These are phyloP conservation scores for Hyphodiscus sp. DNA, from an alignment of 2,329 filamentous ascomycete genomes.

Conservation along the genomic window DNA sequence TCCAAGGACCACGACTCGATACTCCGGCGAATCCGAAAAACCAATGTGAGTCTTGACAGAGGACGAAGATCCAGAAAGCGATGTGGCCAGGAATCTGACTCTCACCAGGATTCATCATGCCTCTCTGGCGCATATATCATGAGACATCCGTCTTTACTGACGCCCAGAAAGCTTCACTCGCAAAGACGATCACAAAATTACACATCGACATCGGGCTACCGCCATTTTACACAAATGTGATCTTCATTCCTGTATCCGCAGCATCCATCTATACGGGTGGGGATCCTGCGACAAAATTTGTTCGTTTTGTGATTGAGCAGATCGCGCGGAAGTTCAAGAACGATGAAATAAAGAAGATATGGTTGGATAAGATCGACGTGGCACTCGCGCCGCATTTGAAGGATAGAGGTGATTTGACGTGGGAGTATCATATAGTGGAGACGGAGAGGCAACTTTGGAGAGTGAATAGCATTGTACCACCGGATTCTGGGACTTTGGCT, in stretches of 20 bases:
- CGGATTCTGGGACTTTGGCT: background rate
- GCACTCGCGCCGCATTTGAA: background rate
- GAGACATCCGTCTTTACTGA: background rate
- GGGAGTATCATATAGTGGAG: background rate
- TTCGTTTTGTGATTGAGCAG: background rate
- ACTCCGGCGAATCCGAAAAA: background rate
- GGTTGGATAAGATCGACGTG: background rate
- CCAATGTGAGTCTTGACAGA: background rate
- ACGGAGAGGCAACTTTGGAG: background rate
- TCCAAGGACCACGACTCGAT: no score
- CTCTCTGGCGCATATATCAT: background rate
- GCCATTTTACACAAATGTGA: background rate
- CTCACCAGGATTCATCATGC: background rate
- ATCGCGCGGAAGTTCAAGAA: background rate
- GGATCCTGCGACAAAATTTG: background rate
- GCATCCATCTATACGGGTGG: background rate
- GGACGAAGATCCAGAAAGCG: background rate
- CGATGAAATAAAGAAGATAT: background rate
- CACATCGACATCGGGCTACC: background rate
- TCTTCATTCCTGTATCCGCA: background rate
- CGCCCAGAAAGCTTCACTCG: background rate
- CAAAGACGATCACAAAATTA: background rate
- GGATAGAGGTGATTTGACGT: background rate
- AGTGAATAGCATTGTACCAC: background rate
- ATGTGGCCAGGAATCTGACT: background rate